Percentiles rank a stretch among this genome's conserved stretches.
phyloP scores from a whole-genome alignment of 1,284 basidiomycete species.

The Volvariella volvacea region DNA sequence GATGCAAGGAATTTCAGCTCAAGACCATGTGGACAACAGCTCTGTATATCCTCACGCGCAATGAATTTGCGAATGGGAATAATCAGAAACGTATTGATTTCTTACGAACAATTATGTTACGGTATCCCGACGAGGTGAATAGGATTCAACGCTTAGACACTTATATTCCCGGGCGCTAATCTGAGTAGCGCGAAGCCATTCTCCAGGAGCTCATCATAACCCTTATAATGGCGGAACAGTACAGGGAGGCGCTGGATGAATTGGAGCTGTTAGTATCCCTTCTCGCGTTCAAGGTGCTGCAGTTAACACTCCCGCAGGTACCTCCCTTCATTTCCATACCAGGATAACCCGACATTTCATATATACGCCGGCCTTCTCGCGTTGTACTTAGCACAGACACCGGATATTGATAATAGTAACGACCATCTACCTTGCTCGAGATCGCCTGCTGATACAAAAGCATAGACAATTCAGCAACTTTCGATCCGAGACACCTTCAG shows the following conservation, averaged over 20 bases:
- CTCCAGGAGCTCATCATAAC: conserved; percentile 70
- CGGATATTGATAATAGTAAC: conserved; percentile 5
- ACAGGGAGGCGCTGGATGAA: conserved; percentile 74
- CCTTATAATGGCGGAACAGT: conserved; percentile 49
- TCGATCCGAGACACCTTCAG: conserved; percentile 36
- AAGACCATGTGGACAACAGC: conserved; percentile 69
- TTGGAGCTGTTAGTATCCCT: conserved; percentile 63
- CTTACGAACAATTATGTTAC: conserved; percentile 62
- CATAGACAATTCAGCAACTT: conserved; percentile 7
- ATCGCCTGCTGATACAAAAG: not conserved
- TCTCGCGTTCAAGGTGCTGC: conserved; percentile 1
- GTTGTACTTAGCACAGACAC: conserved; percentile 48
- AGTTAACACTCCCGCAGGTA: conserved; percentile 43
- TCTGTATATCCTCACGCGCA: conserved; percentile 44
- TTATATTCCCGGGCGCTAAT: conserved; percentile 3
- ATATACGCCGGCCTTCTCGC: conserved; percentile 75
- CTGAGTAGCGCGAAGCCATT: conserved; percentile 61
- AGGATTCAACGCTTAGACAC: conserved; percentile 2
- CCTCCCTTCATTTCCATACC: conserved; percentile 79
- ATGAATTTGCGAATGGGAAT: conserved; percentile 21
- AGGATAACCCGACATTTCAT: conserved; percentile 73
- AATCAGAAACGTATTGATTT: conserved; percentile 46
- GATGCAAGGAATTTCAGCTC: conserved; percentile 82
- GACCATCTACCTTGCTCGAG: too few species aligned
- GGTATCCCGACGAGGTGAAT: conserved; percentile 56